phyloP scores from a whole-genome alignment of 495 filamentous ascomycete genomes.

The Sordaria brevicollis region DNA sequence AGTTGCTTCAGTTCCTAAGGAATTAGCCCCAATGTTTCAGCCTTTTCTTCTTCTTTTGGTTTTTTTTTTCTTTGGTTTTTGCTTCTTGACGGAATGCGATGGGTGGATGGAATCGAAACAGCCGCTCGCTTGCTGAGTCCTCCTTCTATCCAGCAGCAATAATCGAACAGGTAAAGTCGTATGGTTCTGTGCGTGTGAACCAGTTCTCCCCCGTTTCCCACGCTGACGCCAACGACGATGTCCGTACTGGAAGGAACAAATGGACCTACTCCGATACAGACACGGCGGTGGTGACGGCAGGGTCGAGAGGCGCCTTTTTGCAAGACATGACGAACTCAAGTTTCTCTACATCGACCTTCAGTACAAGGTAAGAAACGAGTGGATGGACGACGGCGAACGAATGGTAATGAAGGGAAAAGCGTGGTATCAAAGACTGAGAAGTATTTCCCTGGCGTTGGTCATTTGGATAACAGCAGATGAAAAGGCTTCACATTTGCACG shows the following conservation, averaged over 20 bases:
- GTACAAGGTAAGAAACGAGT: constrained; percentile 18
- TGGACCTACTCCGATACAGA: no score
- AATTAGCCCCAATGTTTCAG: constrained; percentile 23
- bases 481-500: background rate
- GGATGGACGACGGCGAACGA: background rate
- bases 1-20: constrained; percentile 30
- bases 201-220: background rate
- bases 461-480: background rate
- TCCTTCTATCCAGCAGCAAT: background rate
- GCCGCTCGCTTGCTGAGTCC: background rate
- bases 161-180: background rate
- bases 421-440: background rate
- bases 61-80: background rate
- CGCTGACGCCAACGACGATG: no score
- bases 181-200: background rate
- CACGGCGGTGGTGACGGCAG: background rate
- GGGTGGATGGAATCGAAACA: background rate
- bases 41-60: background rate
- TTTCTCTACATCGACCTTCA: constrained; percentile 31
- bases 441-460: background rate
- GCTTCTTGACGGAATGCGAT: background rate
- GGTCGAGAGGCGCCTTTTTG: background rate
- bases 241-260: no score
- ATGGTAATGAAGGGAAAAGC: constrained; percentile 4
- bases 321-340: constrained; percentile 13